Evolutionary conservation across 2,329 filamentous ascomycete genomes (phyloP).

Genomic region (Trichophyton mentagrophytes): DNA sequence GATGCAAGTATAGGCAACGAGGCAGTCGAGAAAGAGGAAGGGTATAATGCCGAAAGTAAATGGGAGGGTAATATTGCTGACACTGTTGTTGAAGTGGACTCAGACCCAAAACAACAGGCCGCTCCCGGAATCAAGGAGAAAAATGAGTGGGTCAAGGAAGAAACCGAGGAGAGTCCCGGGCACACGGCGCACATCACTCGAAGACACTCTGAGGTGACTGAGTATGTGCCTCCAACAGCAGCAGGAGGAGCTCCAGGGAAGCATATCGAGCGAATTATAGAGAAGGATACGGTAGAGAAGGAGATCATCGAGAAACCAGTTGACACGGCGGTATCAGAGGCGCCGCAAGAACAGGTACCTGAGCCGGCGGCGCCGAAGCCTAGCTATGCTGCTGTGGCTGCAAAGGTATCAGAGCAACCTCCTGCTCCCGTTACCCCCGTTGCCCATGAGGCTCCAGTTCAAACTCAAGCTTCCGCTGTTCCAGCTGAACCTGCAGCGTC

Average conservation of each 20-base stretch:
- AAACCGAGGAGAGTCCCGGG: neutral
- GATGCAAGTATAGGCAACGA: neutral
- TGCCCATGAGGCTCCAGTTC: neutral
- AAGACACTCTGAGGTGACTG: neutral
- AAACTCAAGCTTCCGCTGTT: neutral
- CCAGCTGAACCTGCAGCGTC: neutral
- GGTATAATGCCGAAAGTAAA: neutral
- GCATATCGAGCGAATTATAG: neutral
- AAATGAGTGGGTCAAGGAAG: slow-evolving; percentile 1
- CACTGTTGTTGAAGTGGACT: neutral
- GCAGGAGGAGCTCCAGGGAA: neutral
- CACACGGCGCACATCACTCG: neutral
- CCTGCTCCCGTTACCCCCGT: neutral
- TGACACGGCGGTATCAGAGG: neutral
- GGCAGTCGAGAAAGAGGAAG: neutral
- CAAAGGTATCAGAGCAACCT: neutral
- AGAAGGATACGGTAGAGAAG: neutral
- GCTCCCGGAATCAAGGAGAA: neutral
- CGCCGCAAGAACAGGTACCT: neutral
- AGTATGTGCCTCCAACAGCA: neutral
- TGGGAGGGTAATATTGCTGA: neutral
- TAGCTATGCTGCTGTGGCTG: neutral
- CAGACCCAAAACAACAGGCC: neutral
- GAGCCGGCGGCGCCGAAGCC: neutral
- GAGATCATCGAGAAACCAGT: slow-evolving; percentile 1